Evolutionary conservation across 345 rosid genomes (phyloP).

Genomic region (Brassica carinata): DNA sequence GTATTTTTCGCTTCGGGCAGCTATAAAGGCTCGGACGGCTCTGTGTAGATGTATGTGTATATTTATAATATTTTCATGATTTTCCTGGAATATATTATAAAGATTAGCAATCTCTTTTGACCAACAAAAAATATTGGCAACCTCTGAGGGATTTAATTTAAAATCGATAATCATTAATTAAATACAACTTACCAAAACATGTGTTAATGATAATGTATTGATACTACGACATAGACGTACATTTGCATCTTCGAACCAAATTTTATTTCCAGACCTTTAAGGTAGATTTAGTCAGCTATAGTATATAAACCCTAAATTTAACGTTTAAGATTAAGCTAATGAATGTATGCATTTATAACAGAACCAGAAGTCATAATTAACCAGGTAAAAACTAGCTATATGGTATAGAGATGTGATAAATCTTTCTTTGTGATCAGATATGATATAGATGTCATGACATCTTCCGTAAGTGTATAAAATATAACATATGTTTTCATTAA

Average conservation of each 20-base stretch:
- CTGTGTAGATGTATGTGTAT: background rate
- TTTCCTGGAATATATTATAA: background rate
- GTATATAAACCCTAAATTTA: background rate
- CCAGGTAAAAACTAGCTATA: background rate
- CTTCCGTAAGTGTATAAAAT: conserved; percentile 7
- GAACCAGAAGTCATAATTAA: background rate
- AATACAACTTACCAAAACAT: background rate
- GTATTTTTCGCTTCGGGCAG: no score
- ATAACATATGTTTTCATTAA: conserved; percentile 3
- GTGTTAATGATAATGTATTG: background rate
- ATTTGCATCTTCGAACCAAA: background rate
- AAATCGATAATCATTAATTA: background rate
- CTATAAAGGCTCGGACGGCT: no score
- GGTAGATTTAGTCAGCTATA: conserved; percentile 3
- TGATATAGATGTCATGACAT: background rate
- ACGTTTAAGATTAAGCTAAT: background rate
- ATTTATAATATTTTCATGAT: background rate
- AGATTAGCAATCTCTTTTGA: background rate
- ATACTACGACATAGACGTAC: background rate
- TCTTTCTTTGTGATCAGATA: background rate
- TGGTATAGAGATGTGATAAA: background rate
- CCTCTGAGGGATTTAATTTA: background rate
- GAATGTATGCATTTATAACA: background rate
- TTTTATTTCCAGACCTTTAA: background rate
- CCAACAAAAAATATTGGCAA: background rate